Percentiles rank a stretch among this genome's conserved stretches.
phyloP scores from a whole-genome alignment of 2,329 filamentous ascomycete genomes.

The Fusarium guadeloupense region DNA sequence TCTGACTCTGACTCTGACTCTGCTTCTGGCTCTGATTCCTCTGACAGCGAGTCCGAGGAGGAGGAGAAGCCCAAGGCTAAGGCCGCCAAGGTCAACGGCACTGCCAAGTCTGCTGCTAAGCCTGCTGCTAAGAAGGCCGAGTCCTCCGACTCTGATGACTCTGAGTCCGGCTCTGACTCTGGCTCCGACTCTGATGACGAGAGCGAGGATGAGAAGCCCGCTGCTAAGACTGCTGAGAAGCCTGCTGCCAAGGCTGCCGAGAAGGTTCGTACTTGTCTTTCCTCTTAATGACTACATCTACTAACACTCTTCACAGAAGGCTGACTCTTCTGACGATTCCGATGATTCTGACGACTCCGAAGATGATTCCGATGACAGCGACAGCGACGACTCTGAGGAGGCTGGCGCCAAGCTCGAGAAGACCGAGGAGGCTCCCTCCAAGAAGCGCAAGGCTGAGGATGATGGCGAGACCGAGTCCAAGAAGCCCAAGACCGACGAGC shows the following conservation, averaged over 20 bases:
- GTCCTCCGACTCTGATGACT: slow-evolving; percentile 41
- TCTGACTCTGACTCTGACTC: slow-evolving; percentile 47
- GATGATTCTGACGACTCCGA: slow-evolving; percentile 48
- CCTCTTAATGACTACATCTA: neutral
- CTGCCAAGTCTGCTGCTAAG: slow-evolving; percentile 40
- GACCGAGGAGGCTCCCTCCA: slow-evolving; percentile 53
- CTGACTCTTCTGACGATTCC: slow-evolving; percentile 45
- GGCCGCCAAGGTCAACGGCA: slow-evolving; percentile 43
- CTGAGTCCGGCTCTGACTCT: slow-evolving; percentile 51
- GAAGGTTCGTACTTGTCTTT: slow-evolving; percentile 42
- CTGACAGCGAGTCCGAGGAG: slow-evolving; percentile 48
- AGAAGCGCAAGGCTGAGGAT: slow-evolving; percentile 61
- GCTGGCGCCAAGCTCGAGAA: slow-evolving; percentile 50
- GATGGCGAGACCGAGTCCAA: slow-evolving; percentile 63
- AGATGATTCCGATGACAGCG: slow-evolving; percentile 45
- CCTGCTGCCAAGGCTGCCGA: slow-evolving; percentile 46
- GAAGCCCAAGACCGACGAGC: slow-evolving; percentile 71
- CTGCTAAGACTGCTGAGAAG: slow-evolving; percentile 43
- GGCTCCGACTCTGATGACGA: slow-evolving; percentile 51
- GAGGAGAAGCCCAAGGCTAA: slow-evolving; percentile 48
- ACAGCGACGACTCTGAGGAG: slow-evolving; percentile 50
- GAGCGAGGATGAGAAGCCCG: slow-evolving; percentile 50
- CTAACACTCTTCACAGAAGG: slow-evolving; percentile 41
- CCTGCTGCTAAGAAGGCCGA: slow-evolving; percentile 37
- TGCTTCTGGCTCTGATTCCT: slow-evolving; percentile 48